Base-by-base conservation (phyloP, 805 yeast genomes). In the Cyberlindnera mississippiensis region DNA sequence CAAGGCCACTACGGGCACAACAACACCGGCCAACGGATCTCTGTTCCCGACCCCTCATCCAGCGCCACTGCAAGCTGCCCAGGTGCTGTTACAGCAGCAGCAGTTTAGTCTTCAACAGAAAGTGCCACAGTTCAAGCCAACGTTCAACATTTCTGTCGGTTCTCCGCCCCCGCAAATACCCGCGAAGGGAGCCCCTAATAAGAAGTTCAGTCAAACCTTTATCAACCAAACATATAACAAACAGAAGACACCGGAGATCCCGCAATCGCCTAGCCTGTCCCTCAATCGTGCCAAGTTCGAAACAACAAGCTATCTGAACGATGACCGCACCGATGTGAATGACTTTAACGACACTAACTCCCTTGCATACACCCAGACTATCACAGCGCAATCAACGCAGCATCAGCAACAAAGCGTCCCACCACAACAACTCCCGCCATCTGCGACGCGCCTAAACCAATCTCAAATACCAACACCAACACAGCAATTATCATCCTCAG, bases 281-380 rank as follows among this genome's bases (percentile, higher is more conserved):
- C 30, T 48, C 35, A 43, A 41, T 22, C 45, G 35, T 28, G 30
- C 50, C 16, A 49, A 40, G 28, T 45, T 16, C 28, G 51, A 49
- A 4, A 41, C 52, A 2, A 39, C 53, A 20, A 49, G 52, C 27
- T 48, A 41, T 24, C n/a, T 51, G 17, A 49, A 49, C 28, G 53
- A 52, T 31, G 56, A 52, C 29, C 47, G 49, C 13, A 48, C 53
- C 3, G 56, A 52, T 31, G 44, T 40, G n/a, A 47, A 49, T 16
- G 55, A 51, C 33, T 48, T 38, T 10, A 45, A 47, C 32, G 51
- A 46, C 32, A 40, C 46, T 12, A 52, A 41, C 33, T 47, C 54
- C 11, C 41, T 47, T 22, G 49, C 45, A 15, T 41, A 41, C 30
- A 43, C 50, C 34, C 49, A 53, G 38, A 33, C 51, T 11, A 39